Conservation (phyloP, 2,329 filamentous ascomycete species). For the Apiospora malaysiana region DNA sequence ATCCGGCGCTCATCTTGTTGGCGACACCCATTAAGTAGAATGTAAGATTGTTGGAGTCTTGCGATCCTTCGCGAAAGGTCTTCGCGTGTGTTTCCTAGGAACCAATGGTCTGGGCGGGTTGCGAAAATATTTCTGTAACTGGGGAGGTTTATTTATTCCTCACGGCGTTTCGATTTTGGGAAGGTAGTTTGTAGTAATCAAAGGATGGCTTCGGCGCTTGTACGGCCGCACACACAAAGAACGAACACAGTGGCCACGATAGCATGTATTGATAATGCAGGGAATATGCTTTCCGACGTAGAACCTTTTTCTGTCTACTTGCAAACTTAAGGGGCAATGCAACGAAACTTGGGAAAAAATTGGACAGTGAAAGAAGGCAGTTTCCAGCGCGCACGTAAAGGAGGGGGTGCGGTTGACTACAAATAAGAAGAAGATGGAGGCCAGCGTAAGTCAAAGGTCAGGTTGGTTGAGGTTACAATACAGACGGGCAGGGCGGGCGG, state of each 20-base stretch:
- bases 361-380: not conserved
- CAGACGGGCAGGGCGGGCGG: not conserved
- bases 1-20: constrained; percentile 21
- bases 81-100: not conserved
- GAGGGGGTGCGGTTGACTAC: constrained; percentile 20
- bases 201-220: not conserved
- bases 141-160: not conserved
- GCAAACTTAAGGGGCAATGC: not conserved
- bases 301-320: not conserved
- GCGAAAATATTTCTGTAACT: not conserved
- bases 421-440: constrained; percentile 14
- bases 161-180: not conserved
- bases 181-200: not conserved
- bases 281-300: not conserved
- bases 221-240: not conserved
- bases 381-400: constrained; percentile 20
- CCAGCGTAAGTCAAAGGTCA: not conserved
- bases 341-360: not conserved
- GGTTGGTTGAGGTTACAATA: constrained; percentile 8
- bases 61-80: not conserved
- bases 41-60: not conserved
- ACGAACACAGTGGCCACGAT: not conserved
- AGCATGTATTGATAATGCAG: not conserved
- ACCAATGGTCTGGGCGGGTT: not conserved
- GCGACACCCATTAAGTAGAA: not conserved